Conservation (phyloP, 106 monocot genomes). For the Dendrobium catenatum region DNA sequence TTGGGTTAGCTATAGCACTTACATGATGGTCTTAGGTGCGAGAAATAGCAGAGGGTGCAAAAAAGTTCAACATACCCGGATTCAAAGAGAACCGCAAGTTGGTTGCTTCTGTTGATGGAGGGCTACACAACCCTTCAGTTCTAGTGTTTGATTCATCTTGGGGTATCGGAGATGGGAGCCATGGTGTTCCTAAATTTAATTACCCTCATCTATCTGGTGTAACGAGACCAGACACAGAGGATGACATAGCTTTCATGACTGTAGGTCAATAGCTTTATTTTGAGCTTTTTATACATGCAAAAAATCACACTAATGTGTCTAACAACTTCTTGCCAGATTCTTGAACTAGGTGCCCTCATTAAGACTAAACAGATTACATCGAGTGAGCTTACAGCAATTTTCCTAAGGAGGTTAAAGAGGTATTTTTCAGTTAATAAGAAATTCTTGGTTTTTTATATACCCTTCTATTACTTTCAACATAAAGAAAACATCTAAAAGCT, state of each 20-base stretch:
- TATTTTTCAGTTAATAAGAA: conserved; percentile 13
- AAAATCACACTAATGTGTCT: background rate
- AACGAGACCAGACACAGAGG: conserved; percentile 51
- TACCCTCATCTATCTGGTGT: conserved; percentile 42
- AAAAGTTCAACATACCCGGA: conserved; percentile 57
- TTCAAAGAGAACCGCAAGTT: conserved; percentile 58
- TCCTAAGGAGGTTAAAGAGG: conserved; percentile 72
- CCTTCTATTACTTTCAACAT: background rate
- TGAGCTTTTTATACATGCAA: background rate
- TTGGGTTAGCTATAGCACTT: background rate
- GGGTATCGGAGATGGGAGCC: conserved; percentile 24
- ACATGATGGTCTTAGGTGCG: conserved; percentile 28
- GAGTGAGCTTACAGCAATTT: conserved; percentile 63
- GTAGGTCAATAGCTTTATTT: conserved; percentile 23
- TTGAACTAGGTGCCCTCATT: conserved; percentile 82
- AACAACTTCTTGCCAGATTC: conserved; percentile 29
- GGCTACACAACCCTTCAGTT: conserved; percentile 78
- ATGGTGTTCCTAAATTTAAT: conserved; percentile 31
- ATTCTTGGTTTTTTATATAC: background rate
- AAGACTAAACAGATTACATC: conserved; percentile 81
- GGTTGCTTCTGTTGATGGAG: conserved; percentile 72
- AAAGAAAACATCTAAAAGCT: background rate
- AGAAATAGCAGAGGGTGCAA: conserved; percentile 78
- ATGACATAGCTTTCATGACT: conserved; percentile 88
- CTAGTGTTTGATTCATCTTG: conserved; percentile 78